Conservation (phyloP, 805 yeast species). For the Peterozyma toletana region DNA sequence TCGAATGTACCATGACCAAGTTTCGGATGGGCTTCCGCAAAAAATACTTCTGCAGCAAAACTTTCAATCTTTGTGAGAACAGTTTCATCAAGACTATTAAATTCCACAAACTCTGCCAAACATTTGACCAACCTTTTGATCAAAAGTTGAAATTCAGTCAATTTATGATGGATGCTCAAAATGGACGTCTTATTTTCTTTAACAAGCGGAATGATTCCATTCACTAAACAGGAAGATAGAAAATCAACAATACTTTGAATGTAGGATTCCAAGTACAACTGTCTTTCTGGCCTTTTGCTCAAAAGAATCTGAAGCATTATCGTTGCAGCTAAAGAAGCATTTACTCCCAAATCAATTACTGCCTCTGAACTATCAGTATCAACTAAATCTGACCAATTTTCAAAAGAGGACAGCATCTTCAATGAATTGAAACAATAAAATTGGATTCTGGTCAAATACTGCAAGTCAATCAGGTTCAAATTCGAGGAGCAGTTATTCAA, state of each 20-base stretch:
- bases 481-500: conserved; percentile 11
- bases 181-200: conserved; percentile 9
- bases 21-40: conserved; percentile 23
- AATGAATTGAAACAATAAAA: conserved; percentile 22
- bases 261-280: conserved; percentile 37
- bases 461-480: conserved; percentile 13
- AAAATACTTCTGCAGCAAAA: conserved; percentile 33
- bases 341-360: conserved; percentile 11
- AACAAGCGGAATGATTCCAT: conserved; percentile 16
- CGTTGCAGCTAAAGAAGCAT: conserved; percentile 25
- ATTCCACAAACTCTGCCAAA: conserved; percentile 11
- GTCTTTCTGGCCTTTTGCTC: conserved; percentile 31
- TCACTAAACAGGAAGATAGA: conserved; percentile 25
- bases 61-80: conserved; percentile 55
- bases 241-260: conserved; percentile 32
- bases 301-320: conserved; percentile 33
- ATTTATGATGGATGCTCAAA: neutral
- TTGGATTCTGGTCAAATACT: conserved; percentile 24
- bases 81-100: conserved; percentile 35
- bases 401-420: conserved; percentile 12
- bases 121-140: conserved; percentile 11
- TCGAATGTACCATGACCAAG: conserved; percentile 17
- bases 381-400: conserved; percentile 14
- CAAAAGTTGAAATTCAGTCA: neutral
- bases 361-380: conserved; percentile 1